Evolutionary conservation across 2,329 filamentous ascomycete genomes (phyloP).

Genomic region (Mycosphaerelloides madeirae): DNA sequence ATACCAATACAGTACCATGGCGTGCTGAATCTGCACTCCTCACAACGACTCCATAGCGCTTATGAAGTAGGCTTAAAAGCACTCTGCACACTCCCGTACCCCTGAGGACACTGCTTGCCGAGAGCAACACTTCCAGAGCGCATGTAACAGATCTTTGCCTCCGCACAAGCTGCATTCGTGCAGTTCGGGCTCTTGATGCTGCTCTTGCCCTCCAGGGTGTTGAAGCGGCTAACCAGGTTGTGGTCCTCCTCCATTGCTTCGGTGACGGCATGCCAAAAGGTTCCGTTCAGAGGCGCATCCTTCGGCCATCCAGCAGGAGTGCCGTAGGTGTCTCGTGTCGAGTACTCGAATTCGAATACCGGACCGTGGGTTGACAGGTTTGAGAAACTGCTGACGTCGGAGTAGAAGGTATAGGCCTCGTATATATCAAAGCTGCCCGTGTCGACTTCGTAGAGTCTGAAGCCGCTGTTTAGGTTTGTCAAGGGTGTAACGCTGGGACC

Average conservation of each 20-base stretch:
- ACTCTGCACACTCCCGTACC: conserved; percentile 44
- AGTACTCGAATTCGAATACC: conserved; percentile 49
- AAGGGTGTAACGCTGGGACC: conserved; percentile 49
- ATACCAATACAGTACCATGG: no score
- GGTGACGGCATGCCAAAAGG: conserved; percentile 56
- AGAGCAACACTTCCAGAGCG: conserved; percentile 51
- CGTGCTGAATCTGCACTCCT: no score
- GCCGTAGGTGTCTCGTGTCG: conserved; percentile 48
- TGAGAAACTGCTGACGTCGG: conserved; percentile 46
- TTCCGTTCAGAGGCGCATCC: conserved; percentile 52
- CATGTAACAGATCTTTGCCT: conserved; percentile 57
- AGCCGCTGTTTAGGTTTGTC: conserved; percentile 52
- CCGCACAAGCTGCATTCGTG: conserved; percentile 47
- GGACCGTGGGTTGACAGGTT: conserved; percentile 41
- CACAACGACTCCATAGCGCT: no score
- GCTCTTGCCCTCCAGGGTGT: conserved; percentile 50
- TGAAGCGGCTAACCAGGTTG: conserved; percentile 47
- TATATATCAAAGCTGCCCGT: conserved; percentile 51
- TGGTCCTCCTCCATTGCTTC: conserved; percentile 52
- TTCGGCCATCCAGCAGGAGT: conserved; percentile 42
- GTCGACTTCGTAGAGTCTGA: conserved; percentile 53
- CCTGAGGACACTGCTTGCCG: conserved; percentile 50
- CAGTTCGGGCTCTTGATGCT: conserved; percentile 50
- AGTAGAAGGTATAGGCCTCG: conserved; percentile 51
- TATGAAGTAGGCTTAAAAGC: no score